phyloP scores from a whole-genome alignment of 306 rosid genomes.

The Pueraria montana region DNA sequence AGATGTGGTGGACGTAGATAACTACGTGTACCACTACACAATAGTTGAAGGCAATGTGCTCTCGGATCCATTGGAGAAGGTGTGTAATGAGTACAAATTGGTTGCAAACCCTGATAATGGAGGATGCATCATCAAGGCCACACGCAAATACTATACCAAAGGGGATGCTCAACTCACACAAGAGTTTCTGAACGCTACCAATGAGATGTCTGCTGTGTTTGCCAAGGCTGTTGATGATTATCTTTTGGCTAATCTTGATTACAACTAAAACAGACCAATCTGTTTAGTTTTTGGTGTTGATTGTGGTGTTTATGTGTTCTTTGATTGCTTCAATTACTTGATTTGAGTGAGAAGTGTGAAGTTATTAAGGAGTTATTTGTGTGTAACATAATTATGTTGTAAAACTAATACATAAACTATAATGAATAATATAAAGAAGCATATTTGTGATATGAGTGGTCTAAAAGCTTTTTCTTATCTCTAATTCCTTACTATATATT shows the following conservation, averaged over 20 bases:
- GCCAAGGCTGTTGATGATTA: slow-evolving; percentile 61
- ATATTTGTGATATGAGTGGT: neutral
- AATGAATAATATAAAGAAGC: neutral
- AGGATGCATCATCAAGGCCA: slow-evolving; percentile 55
- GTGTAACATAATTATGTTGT: neutral
- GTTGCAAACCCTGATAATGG: slow-evolving; percentile 45
- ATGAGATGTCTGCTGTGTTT: neutral
- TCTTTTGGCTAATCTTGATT: slow-evolving; percentile 62
- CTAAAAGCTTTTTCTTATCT: neutral
- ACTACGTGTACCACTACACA: slow-evolving; percentile 53
- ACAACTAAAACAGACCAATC: slow-evolving; percentile 41
- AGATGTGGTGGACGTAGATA: slow-evolving; percentile 49
- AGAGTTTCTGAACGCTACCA: slow-evolving; percentile 45
- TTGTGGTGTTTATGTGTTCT: neutral
- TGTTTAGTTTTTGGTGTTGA: neutral
- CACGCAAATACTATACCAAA: slow-evolving; percentile 51
- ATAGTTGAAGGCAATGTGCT: slow-evolving; percentile 57
- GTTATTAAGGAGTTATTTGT: neutral
- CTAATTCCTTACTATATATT: neutral
- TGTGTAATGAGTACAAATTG: slow-evolving; percentile 54
- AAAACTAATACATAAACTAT: neutral
- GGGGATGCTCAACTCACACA: slow-evolving; percentile 46
- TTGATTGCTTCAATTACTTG: neutral
- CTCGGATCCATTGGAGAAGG: slow-evolving; percentile 50
- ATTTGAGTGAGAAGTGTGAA: neutral